These are phyloP conservation scores for Epichloe gansuensis DNA, from an alignment of 2,329 filamentous ascomycete genomes.

Conservation along the genomic window DNA sequence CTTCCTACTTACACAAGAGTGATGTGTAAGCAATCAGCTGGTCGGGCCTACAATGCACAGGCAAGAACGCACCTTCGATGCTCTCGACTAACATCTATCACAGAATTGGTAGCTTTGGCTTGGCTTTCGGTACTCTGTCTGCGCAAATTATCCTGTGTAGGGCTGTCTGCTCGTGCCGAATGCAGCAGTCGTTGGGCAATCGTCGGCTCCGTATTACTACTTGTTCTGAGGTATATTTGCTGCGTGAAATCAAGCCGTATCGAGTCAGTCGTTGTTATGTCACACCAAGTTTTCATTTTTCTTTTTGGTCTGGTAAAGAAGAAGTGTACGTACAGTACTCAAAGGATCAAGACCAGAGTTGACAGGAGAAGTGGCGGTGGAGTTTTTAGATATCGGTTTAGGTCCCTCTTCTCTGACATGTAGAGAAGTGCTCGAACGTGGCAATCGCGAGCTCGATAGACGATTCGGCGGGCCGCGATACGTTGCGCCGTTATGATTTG, in stretches of 20 bases:
- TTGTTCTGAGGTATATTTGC: slow-evolving; percentile 29
- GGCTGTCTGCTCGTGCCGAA: slow-evolving; percentile 39
- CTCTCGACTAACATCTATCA: slow-evolving; percentile 41
- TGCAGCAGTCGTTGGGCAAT: slow-evolving; percentile 44
- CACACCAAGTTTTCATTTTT: neutral
- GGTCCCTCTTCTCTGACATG: slow-evolving; percentile 21
- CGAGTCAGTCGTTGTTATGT: neutral
- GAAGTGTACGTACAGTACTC: slow-evolving; percentile 21
- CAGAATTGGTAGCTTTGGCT: slow-evolving; percentile 22
- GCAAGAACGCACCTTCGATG: slow-evolving; percentile 42
- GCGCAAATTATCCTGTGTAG: slow-evolving; percentile 28
- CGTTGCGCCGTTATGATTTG: slow-evolving; percentile 3
- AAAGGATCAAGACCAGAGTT: slow-evolving; percentile 24
- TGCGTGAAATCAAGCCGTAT: slow-evolving; percentile 8
- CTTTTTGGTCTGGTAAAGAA: neutral
- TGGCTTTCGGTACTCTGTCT: slow-evolving; percentile 30
- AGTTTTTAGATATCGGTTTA: slow-evolving; percentile 16
- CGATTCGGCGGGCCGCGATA: slow-evolving; percentile 8
- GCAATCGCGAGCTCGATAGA: slow-evolving; percentile 14
- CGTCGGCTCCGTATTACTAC: slow-evolving; percentile 27
- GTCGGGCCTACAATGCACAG: too few relatives aligned
- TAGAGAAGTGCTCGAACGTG: slow-evolving; percentile 51
- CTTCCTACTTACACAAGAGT: slow-evolving; percentile 44
- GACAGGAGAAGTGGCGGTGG: slow-evolving; percentile 13
- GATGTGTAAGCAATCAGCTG: slow-evolving; percentile 6